phyloP scores from a whole-genome alignment of 164 flowering plant species.

The Vitis rotundifolia region DNA sequence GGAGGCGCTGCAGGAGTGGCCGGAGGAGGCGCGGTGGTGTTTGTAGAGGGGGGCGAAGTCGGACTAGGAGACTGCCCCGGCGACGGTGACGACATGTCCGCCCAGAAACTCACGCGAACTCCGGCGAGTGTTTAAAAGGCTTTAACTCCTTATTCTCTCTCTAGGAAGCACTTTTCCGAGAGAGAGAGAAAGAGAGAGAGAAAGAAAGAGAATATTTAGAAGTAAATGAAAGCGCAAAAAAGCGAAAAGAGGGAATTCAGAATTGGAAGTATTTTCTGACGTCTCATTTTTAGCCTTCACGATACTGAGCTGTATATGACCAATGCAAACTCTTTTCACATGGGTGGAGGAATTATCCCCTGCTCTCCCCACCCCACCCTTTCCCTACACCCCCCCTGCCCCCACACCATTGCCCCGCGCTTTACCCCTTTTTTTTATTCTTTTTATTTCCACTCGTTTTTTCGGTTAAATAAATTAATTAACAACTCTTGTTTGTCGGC shows the following conservation, averaged over 20 bases:
- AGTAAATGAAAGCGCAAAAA: no score
- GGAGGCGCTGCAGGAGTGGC: slow-evolving; percentile 1
- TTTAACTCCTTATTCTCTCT: no score
- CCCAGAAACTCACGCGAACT: background rate
- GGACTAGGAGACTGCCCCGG: slow-evolving; percentile 22
- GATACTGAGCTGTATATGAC: background rate
- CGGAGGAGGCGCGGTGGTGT: slow-evolving; percentile 1
- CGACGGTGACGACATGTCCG: slow-evolving; percentile 22
- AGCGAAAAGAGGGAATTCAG: background rate
- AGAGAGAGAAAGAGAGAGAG: no score
- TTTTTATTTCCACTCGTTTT: background rate
- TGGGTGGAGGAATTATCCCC: background rate
- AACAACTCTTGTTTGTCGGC: background rate
- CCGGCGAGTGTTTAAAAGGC: background rate
- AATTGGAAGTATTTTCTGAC: background rate
- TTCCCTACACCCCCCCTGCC: background rate
- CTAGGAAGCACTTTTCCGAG: no score
- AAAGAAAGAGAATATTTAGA: no score
- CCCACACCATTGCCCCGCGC: slow-evolving; percentile 35
- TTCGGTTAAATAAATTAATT: background rate
- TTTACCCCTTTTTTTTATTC: background rate
- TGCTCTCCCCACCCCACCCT: background rate
- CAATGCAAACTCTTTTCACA: background rate
- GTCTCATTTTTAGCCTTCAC: background rate
- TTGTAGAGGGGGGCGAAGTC: slow-evolving; percentile 19